Percentiles rank a stretch among this genome's conserved stretches.
These are phyloP conservation scores for Aquilaria yunnanensis DNA, from an alignment of 345 rosid genomes.

Conservation along the genomic window DNA sequence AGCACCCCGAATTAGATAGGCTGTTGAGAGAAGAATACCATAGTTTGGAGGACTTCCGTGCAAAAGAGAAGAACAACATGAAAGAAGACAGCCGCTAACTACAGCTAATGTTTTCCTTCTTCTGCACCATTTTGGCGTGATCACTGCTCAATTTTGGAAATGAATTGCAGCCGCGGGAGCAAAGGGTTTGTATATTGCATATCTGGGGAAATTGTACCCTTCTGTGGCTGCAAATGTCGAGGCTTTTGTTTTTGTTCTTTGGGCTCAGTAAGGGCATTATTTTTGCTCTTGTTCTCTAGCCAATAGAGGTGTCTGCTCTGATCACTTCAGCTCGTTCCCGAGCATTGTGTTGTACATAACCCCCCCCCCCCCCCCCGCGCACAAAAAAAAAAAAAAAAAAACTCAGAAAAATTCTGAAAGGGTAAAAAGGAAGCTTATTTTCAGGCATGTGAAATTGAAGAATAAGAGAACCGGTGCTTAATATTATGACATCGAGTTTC, in stretches of 20 bases:
- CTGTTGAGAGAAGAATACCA: constrained; percentile 62
- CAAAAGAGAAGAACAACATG: constrained; percentile 33
- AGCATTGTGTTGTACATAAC: too few species aligned
- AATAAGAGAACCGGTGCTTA: too few species aligned
- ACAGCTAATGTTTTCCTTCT: neutral
- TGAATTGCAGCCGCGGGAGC: constrained; percentile 11
- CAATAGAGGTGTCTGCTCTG: too few species aligned
- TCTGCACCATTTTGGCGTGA: neutral
- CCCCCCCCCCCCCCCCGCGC: too few species aligned
- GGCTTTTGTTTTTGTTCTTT: neutral
- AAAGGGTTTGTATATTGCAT: constrained; percentile 20
- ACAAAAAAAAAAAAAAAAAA: too few species aligned
- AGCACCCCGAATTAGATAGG: constrained; percentile 75
- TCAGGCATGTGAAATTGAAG: too few species aligned
- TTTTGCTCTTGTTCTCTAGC: too few species aligned
- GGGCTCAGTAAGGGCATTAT: constrained; percentile 2
- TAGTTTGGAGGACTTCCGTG: constrained; percentile 65
- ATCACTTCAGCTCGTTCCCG: too few species aligned
- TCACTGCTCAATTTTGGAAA: constrained; percentile 34
- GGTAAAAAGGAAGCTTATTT: too few species aligned
- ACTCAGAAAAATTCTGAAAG: too few species aligned
- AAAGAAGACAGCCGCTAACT: constrained; percentile 34
- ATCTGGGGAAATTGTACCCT: constrained; percentile 17
- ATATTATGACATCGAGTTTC: too few species aligned
- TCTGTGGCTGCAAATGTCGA: constrained; percentile 18